phyloP scores from a whole-genome alignment of 441 rosid species.

The Eruca vesicaria region DNA sequence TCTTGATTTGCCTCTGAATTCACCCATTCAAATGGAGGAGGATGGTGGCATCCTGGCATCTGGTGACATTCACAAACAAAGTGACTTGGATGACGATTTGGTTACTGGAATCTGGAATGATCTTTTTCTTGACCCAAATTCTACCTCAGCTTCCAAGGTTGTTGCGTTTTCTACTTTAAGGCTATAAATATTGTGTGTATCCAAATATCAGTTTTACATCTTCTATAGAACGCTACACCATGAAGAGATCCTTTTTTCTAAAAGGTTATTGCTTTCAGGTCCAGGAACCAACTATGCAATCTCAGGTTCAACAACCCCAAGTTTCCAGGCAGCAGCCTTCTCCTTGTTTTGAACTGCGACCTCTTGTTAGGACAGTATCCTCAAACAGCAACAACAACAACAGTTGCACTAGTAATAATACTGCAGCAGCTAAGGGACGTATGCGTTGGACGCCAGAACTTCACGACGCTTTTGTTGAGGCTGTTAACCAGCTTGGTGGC shows the following conservation, averaged over 20 bases:
- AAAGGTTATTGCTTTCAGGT: not conserved
- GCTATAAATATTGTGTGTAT: too few relatives aligned
- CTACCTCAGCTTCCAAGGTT: slow-evolving; percentile 65
- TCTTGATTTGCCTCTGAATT: slow-evolving; percentile 45
- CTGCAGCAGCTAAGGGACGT: slow-evolving; percentile 46
- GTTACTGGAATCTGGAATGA: slow-evolving; percentile 68
- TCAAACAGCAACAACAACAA: slow-evolving; percentile 30
- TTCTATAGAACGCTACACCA: not conserved
- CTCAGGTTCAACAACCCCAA: not conserved
- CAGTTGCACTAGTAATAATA: not conserved
- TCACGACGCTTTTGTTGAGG: slow-evolving; percentile 82
- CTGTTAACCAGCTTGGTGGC: slow-evolving; percentile 82
- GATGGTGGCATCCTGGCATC: slow-evolving; percentile 43
- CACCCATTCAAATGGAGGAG: slow-evolving; percentile 48
- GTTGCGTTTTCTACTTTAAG: slow-evolving; percentile 10
- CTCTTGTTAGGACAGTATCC: not conserved
- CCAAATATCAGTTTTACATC: too few relatives aligned
- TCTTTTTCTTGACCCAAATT: slow-evolving; percentile 48
- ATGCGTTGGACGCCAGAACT: slow-evolving; percentile 92
- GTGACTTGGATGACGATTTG: slow-evolving; percentile 79
- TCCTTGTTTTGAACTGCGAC: not conserved
- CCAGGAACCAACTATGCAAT: not conserved
- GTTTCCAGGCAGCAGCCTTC: not conserved
- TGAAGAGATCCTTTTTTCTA: too few relatives aligned
- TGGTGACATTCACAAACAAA: slow-evolving; percentile 51